Percentiles rank a stretch among this genome's conserved stretches.
Evolutionary conservation across 1,284 basidiomycete genomes (phyloP).

Genomic region (Fistulinella cinereoalba): DNA sequence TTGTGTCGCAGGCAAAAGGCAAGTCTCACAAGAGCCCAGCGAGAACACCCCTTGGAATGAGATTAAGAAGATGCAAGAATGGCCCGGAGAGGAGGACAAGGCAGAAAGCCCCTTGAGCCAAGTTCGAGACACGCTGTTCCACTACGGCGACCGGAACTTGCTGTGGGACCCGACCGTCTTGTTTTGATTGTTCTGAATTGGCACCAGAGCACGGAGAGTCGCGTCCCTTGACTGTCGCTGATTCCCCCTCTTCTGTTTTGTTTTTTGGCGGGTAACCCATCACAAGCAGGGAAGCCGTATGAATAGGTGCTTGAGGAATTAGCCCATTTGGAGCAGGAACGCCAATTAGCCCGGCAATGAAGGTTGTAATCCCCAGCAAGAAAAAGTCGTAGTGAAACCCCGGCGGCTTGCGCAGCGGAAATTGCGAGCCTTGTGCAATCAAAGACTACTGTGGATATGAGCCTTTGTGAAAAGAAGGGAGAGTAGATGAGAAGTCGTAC

Average conservation of each 20-base stretch:
- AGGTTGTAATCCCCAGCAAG: conserved; percentile 88
- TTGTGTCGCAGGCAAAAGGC: not conserved
- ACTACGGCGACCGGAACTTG: conserved; percentile 79
- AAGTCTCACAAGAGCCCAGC: conserved; percentile 69
- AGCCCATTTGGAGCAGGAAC: conserved; percentile 93
- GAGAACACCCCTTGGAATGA: conserved; percentile 75
- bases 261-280: conserved; percentile 56
- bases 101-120: conserved; percentile 80
- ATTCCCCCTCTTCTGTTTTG: conserved; percentile 40
- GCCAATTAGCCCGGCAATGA: conserved; percentile 88
- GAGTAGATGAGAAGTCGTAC: conserved; percentile 37
- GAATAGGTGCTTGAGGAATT: conserved; percentile 95
- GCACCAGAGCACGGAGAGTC: not conserved
- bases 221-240: conserved; percentile 10
- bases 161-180: conserved; percentile 26
- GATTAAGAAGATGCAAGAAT: conserved; percentile 73
- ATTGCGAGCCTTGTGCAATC: conserved; percentile 91
- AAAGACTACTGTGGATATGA: conserved; percentile 54
- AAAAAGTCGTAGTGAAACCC: conserved; percentile 93
- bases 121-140: conserved; percentile 86
- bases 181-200: conserved; percentile 24
- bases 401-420: conserved; percentile 87
- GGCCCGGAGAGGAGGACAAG: conserved; percentile 79
- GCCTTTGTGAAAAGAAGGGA: not conserved
- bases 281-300: conserved; percentile 83